phyloP scores from a whole-genome alignment of 176 grass and related monocot genomes.

The Raddia guianensis region DNA sequence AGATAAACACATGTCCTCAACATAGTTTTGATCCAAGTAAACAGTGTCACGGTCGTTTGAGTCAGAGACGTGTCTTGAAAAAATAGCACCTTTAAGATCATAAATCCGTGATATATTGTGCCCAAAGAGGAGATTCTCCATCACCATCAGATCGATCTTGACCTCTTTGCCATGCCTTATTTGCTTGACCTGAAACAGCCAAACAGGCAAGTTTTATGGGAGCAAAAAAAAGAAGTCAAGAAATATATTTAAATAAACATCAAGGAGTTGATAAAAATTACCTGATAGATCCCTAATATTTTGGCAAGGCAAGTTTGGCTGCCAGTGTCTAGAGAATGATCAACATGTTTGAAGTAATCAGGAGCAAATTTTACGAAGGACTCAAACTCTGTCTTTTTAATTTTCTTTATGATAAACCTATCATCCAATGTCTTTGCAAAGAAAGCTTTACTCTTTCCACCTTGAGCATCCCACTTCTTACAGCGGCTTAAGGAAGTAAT shows the following conservation, averaged over 20 bases:
- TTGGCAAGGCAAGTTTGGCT: constrained; percentile 93
- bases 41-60: constrained; percentile 60
- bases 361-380: constrained; percentile 89
- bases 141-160: constrained; percentile 92
- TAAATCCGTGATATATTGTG: constrained; percentile 74
- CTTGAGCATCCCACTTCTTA: constrained; percentile 98
- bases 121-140: constrained; percentile 98
- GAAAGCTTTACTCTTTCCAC: constrained; percentile 88
- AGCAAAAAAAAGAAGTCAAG: constrained; percentile 20
- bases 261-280: constrained; percentile 48
- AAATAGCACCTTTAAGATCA: constrained; percentile 85
- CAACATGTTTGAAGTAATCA: constrained; percentile 91
- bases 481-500: constrained; percentile 83
- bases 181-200: constrained; percentile 62
- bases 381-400: constrained; percentile 95
- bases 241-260: constrained; percentile 34
- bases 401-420: constrained; percentile 97
- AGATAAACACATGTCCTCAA: constrained; percentile 78
- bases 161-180: constrained; percentile 76
- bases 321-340: constrained; percentile 73
- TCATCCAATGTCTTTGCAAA: constrained; percentile 97
- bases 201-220: constrained; percentile 21
- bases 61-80: constrained; percentile 52
- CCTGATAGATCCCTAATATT: constrained; percentile 95
- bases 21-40: constrained; percentile 89